Conservation (phyloP, 805 yeast species). For the Cyberlindnera meyerae region DNA sequence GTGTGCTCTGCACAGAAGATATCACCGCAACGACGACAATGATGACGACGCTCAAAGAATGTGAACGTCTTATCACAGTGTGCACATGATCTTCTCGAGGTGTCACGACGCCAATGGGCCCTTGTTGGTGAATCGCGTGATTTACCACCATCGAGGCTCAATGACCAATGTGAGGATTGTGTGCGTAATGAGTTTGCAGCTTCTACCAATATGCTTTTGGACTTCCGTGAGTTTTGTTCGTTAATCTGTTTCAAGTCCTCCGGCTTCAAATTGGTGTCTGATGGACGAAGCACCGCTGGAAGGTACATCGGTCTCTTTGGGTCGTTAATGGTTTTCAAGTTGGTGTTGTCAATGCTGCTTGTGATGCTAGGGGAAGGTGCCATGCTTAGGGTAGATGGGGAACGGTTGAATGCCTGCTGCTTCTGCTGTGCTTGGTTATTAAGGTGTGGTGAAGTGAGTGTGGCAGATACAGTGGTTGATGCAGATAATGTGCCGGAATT, state of each 20-base stretch:
- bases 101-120: slow-evolving; percentile 74
- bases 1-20: slow-evolving; percentile 71
- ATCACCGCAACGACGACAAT: slow-evolving; percentile 82
- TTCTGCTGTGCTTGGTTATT: slow-evolving; percentile 1
- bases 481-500: too few relatives aligned
- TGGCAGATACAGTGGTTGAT: too few relatives aligned
- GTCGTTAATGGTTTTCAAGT: slow-evolving; percentile 57
- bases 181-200: slow-evolving; percentile 26
- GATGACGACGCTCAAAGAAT: slow-evolving; percentile 75
- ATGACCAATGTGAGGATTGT: slow-evolving; percentile 25
- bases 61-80: slow-evolving; percentile 68
- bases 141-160: slow-evolving; percentile 25
- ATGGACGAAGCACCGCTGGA: slow-evolving; percentile 78
- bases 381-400: too few relatives aligned
- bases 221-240: slow-evolving; percentile 25
- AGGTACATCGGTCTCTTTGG: slow-evolving; percentile 83
- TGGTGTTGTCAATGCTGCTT: slow-evolving; percentile 15
- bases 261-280: slow-evolving; percentile 38
- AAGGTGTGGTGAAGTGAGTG: neutral
- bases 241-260: slow-evolving; percentile 31
- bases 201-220: slow-evolving; percentile 18
- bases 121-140: slow-evolving; percentile 34
- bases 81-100: slow-evolving; percentile 56
- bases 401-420: neutral
- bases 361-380: slow-evolving; percentile 9